Evolutionary conservation across 2,329 filamentous ascomycete species (phyloP).

Genomic region (Volutella citrinella): DNA sequence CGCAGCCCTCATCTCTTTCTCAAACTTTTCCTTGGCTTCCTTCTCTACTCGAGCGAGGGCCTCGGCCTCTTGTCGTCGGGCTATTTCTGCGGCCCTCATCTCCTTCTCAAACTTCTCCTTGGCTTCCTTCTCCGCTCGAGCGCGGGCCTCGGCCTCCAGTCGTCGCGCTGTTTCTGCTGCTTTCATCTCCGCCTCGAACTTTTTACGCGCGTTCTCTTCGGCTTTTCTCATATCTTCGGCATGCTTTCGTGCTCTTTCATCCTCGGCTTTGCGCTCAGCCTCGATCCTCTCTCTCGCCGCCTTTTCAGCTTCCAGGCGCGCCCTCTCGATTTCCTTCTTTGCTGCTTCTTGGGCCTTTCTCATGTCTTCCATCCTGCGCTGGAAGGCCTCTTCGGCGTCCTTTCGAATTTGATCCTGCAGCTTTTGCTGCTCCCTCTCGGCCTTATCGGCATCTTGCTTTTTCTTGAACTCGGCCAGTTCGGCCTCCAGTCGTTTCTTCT

Average conservation of each 20-base stretch:
- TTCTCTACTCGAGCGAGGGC: slow-evolving; percentile 45
- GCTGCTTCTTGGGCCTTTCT: slow-evolving; percentile 15
- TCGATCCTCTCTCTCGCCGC: slow-evolving; percentile 46
- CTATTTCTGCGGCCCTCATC: slow-evolving; percentile 42
- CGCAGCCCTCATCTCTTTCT: slow-evolving; percentile 41
- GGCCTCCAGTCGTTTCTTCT: slow-evolving; percentile 60
- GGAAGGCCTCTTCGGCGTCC: slow-evolving; percentile 40
- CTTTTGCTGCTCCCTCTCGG: slow-evolving; percentile 37
- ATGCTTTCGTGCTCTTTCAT: slow-evolving; percentile 40
- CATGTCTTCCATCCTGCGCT: slow-evolving; percentile 39
- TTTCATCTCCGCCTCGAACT: slow-evolving; percentile 45
- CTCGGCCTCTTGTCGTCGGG: slow-evolving; percentile 44
- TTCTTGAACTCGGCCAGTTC: slow-evolving; percentile 52
- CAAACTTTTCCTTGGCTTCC: slow-evolving; percentile 45
- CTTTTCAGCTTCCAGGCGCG: slow-evolving; percentile 36
- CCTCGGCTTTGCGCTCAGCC: slow-evolving; percentile 24
- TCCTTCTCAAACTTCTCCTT: slow-evolving; percentile 46
- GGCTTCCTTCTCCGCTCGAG: slow-evolving; percentile 44
- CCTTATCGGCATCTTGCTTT: slow-evolving; percentile 44
- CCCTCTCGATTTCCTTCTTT: slow-evolving; percentile 36
- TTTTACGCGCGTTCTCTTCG: slow-evolving; percentile 42
- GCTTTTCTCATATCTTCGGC: slow-evolving; percentile 43
- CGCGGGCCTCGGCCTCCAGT: slow-evolving; percentile 46
- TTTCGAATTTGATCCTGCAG: slow-evolving; percentile 35
- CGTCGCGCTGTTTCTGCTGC: slow-evolving; percentile 43